A percentile compares a stretch with the other conserved stretches of the same genome.
Evolutionary conservation across 805 yeast species (phyloP).

Genomic region (Zygoascus flipseniorum): DNA sequence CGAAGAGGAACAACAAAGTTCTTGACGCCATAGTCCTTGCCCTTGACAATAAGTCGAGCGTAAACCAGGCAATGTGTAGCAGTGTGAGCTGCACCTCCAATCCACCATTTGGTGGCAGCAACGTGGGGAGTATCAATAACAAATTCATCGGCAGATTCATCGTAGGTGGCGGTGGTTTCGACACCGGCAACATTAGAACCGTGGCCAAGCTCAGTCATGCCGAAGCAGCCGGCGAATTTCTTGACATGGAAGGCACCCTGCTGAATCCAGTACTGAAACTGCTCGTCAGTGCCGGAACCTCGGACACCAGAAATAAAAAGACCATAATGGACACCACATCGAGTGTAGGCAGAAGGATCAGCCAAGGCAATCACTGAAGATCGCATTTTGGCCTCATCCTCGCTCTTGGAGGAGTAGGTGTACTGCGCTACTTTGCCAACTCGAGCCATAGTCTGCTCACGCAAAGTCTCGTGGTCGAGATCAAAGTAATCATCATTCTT

Average conservation of each 20-base stretch:
- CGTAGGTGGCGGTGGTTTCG: constrained; percentile 86
- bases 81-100: constrained; percentile 95
- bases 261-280: constrained; percentile 73
- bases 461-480: constrained; percentile 34
- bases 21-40: constrained; percentile 85
- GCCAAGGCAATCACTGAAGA: constrained; percentile 23
- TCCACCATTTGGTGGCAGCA: constrained; percentile 98
- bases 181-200: constrained; percentile 91
- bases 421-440: constrained; percentile 25
- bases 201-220: constrained; percentile 89
- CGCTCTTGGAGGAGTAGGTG: constrained; percentile 20
- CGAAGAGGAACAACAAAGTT: constrained; percentile 87
- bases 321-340: constrained; percentile 84
- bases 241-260: constrained; percentile 37
- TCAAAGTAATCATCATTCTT: constrained; percentile 39
- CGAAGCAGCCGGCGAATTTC: constrained; percentile 70
- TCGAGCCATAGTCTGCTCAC: constrained; percentile 30
- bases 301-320: constrained; percentile 71
- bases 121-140: constrained; percentile 77
- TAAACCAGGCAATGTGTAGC: constrained; percentile 82
- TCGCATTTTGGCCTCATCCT: constrained; percentile 21
- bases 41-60: constrained; percentile 74
- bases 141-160: constrained; percentile 56
- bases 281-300: constrained; percentile 84
- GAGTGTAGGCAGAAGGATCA: constrained; percentile 75